Evolutionary conservation across 768 basidiomycete species (phyloP).

Genomic region (Cyclocybe aegerita): DNA sequence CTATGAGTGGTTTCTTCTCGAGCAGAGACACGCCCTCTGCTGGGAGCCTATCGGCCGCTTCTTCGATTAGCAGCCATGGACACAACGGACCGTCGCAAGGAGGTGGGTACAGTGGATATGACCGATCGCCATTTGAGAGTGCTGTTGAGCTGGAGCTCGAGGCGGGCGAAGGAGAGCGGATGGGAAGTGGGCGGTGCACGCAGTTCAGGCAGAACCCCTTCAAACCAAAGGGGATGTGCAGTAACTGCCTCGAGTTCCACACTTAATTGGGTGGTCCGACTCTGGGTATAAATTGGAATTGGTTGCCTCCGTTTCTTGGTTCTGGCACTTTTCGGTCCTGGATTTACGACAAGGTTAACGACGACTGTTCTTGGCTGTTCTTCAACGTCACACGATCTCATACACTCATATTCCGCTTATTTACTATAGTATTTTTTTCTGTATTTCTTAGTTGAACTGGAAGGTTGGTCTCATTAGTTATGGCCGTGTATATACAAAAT

Average conservation of each 20-base stretch:
- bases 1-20: no score
- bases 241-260: constrained; percentile 63
- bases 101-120: constrained; percentile 26
- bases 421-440: no score
- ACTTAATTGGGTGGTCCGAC: constrained; percentile 16
- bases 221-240: constrained; percentile 65
- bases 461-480: no score
- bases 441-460: no score
- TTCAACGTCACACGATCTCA: no score
- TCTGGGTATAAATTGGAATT: background rate
- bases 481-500: no score
- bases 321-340: no score
- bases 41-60: constrained; percentile 21
- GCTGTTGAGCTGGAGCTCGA: constrained; percentile 41
- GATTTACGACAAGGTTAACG: no score
- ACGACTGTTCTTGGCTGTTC: no score
- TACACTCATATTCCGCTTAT: no score
- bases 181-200: constrained; percentile 32
- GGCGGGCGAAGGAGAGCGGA: constrained; percentile 3
- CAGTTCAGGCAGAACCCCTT: constrained; percentile 68
- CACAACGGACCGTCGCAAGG: background rate
- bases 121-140: constrained; percentile 68
- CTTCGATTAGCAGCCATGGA: constrained; percentile 30
- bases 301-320: no score
- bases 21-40: no score